These are phyloP conservation scores for Bacterosira constricta DNA, from an alignment of 108 stramenopile genomes.

Conservation along the genomic window DNA sequence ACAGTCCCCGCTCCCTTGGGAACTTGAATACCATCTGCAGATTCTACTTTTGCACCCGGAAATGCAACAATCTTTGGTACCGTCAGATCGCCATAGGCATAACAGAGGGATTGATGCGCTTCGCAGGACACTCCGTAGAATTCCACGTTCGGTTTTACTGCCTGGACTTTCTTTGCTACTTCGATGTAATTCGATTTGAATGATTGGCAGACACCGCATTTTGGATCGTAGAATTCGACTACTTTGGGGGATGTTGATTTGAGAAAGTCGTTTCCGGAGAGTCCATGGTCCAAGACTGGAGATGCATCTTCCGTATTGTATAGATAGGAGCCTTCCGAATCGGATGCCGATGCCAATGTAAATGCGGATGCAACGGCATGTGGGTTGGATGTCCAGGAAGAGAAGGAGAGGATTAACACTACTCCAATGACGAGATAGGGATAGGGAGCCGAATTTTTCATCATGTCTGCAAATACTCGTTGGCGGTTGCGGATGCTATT, in stretches of 20 bases:
- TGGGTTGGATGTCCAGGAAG: not conserved
- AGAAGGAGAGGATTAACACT: not conserved
- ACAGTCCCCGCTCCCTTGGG: slow-evolving; percentile 30
- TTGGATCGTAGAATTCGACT: slow-evolving; percentile 36
- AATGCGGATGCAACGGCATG: not conserved
- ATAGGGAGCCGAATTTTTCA: not conserved
- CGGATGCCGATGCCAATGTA: not conserved
- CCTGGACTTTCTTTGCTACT: slow-evolving; percentile 13
- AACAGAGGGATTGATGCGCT: not conserved
- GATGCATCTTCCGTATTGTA: slow-evolving; percentile 13
- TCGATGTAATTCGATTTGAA: slow-evolving; percentile 33
- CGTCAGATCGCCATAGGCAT: not conserved
- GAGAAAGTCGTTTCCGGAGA: slow-evolving; percentile 1
- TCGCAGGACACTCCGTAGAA: slow-evolving; percentile 37
- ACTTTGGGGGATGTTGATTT: slow-evolving; percentile 20
- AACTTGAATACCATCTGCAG: slow-evolving; percentile 18
- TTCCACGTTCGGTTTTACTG: slow-evolving; percentile 11
- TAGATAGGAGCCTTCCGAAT: slow-evolving; percentile 10
- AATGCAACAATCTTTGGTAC: slow-evolving; percentile 32
- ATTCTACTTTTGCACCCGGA: not conserved
- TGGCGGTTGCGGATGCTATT: not conserved
- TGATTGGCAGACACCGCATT: slow-evolving; percentile 29
- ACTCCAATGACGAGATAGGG: not conserved
- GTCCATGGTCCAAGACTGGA: slow-evolving; percentile 25
- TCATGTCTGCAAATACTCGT: not conserved